Evolutionary conservation across 2,329 filamentous ascomycete genomes (phyloP), one percentile per base, ranked within the genome.

Genomic region (Ilyonectria mors-panacis): DNA sequence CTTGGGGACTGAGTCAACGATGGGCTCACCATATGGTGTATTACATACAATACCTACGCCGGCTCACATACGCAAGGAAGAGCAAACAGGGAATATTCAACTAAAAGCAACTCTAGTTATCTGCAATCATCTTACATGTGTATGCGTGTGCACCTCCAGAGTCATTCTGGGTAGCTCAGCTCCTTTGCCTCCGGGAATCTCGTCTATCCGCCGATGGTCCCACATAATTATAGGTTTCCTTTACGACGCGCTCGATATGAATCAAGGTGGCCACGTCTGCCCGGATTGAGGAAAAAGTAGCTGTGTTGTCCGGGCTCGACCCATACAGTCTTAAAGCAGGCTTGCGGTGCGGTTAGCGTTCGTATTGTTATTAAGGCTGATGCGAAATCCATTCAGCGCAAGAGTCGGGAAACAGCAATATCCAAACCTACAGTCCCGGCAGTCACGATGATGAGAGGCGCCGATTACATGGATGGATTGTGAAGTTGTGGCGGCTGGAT

Each of bases 291-390:
- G 21, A 23, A 23, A 23, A 23, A 23, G 2, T 23, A 7, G 87
- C 80, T 21, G 85, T 15, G n/a, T 45, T 45, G 5, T 45, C 19
- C 74, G 53, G 88, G 84, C 56, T 80, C 74, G 26, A 26, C 50
- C 21, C 21, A 23, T 23, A 23, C 6, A 94, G 81, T 66, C 88
- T 87, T 9, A 82, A 3, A 89, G 83, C 3, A 94, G 82, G 7
- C 83, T 81, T 48, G 88, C 81, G 6, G 93, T 93, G 2, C 89
- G 85, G 19, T 86, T 85, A 37, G 83, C 78, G 77, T 88, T 90
- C 68, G 85, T 88, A 79, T 86, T 85, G 80, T 94, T 95, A 81
- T 95, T 95, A 76, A 96, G 87, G 10, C 89, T 88, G 9, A 95
- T 83, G 64, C 92, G 91, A 76, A 88, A 88, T 50, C 92, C 92